These are phyloP conservation scores for Clavulina sp. DNA, from an alignment of 768 basidiomycete species.

Conservation along the genomic window DNA sequence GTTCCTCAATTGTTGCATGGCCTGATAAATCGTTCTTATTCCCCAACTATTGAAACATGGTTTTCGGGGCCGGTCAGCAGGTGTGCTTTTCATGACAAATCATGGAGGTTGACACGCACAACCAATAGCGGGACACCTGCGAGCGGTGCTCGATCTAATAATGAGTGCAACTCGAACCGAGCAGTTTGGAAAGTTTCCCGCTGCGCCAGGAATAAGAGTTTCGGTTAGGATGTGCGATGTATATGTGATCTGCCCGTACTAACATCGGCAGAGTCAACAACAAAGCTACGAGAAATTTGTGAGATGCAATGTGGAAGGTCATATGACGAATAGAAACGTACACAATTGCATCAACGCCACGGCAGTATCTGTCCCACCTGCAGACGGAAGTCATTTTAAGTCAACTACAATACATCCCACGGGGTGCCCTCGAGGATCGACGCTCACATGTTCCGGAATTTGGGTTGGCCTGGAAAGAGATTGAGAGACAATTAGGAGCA, in stretches of 20 bases:
- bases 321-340: constrained; percentile 22
- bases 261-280: constrained; percentile 85
- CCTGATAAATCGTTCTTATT: constrained; percentile 82
- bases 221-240: neutral
- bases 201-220: constrained; percentile 22
- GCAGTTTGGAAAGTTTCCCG: constrained; percentile 68
- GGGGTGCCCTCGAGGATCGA: neutral
- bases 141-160: constrained; percentile 48
- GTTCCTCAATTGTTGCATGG: constrained; percentile 62
- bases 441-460: constrained; percentile 87
- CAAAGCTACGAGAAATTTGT: constrained; percentile 37
- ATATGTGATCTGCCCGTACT: constrained; percentile 16
- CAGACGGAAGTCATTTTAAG: neutral
- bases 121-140: constrained; percentile 65
- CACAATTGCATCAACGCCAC: constrained; percentile 86
- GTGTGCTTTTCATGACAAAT: neutral
- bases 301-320: constrained; percentile 3
- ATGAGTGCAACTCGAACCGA: constrained; percentile 66
- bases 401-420: neutral
- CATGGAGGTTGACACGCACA: constrained; percentile 39
- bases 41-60: constrained; percentile 38
- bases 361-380: constrained; percentile 48
- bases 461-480: constrained; percentile 51
- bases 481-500: constrained; percentile 1
- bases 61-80: neutral